These are phyloP conservation scores for Nasturtium officinale DNA, from an alignment of 345 rosid genomes.

Conservation along the genomic window DNA sequence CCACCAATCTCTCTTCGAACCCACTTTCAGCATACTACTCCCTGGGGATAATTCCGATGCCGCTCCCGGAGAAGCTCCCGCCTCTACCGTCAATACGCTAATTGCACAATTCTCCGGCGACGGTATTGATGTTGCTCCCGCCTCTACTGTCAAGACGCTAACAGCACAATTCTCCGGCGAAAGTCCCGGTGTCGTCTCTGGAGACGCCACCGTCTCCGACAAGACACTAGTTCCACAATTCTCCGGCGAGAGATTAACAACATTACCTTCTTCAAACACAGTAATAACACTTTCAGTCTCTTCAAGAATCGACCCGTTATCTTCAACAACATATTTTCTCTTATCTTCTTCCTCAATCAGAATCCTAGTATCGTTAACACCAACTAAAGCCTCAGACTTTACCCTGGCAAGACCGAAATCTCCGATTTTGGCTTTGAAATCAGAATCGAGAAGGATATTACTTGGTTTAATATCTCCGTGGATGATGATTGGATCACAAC, in stretches of 20 bases:
- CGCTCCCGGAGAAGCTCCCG: slow-evolving; percentile 29
- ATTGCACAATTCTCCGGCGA: slow-evolving; percentile 37
- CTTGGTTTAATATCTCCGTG: slow-evolving; percentile 80
- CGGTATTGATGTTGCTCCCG: neutral
- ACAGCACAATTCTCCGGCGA: slow-evolving; percentile 37
- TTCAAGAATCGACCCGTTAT: slow-evolving; percentile 75
- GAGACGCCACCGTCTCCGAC: slow-evolving; percentile 20
- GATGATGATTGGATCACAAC: slow-evolving; percentile 57
- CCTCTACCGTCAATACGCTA: slow-evolving; percentile 41
- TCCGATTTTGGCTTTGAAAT: slow-evolving; percentile 68
- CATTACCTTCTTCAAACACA: slow-evolving; percentile 56
- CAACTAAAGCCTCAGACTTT: slow-evolving; percentile 51
- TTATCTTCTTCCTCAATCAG: slow-evolving; percentile 42
- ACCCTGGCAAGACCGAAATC: slow-evolving; percentile 80
- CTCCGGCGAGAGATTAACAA: slow-evolving; percentile 55
- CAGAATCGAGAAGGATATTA: slow-evolving; percentile 57
- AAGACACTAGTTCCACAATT: slow-evolving; percentile 48
- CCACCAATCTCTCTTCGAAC: slow-evolving; percentile 73
- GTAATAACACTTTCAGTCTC: slow-evolving; percentile 65
- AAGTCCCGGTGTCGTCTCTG: neutral
- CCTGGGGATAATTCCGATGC: slow-evolving; percentile 46
- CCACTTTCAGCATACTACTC: slow-evolving; percentile 45
- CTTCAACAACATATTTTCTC: slow-evolving; percentile 46
- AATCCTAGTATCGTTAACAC: slow-evolving; percentile 37
- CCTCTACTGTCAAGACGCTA: slow-evolving; percentile 41